Percentiles rank a stretch among this genome's conserved stretches.
phyloP scores from a whole-genome alignment of 345 rosid genomes.

The Pistacia atlantica region DNA sequence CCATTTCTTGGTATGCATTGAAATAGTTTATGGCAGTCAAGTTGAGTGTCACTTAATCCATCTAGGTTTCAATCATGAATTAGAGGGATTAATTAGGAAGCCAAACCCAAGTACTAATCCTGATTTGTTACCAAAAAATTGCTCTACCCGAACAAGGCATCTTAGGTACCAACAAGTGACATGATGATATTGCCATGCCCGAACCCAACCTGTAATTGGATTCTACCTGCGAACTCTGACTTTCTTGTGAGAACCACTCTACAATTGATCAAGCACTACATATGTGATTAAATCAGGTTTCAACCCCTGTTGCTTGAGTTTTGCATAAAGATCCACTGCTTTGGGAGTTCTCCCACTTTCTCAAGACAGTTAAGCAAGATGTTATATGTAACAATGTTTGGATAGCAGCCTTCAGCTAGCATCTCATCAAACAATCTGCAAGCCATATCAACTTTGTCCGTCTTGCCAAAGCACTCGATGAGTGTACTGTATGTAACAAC shows the following conservation, averaged over 20 bases:
- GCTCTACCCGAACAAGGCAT: neutral
- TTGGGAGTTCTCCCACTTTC: slow-evolving; percentile 77
- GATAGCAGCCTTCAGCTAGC: slow-evolving; percentile 77
- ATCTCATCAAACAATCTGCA: slow-evolving; percentile 78
- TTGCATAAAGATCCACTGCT: slow-evolving; percentile 78
- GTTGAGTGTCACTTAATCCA: neutral
- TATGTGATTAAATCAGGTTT: slow-evolving; percentile 88
- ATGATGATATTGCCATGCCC: slow-evolving; percentile 1
- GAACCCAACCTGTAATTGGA: slow-evolving; percentile 89
- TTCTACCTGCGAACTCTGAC: slow-evolving; percentile 68
- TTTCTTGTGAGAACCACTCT: slow-evolving; percentile 67
- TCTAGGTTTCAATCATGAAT: neutral
- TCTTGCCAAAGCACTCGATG: slow-evolving; percentile 93
- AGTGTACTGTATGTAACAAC: slow-evolving; percentile 90
- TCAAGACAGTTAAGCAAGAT: slow-evolving; percentile 86
- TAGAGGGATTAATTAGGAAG: neutral
- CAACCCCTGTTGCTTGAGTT: slow-evolving; percentile 77
- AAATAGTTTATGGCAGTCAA: no score
- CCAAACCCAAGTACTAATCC: neutral
- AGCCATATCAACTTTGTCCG: slow-evolving; percentile 88
- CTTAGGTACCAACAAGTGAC: neutral
- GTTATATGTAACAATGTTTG: slow-evolving; percentile 87
- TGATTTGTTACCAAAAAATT: neutral
- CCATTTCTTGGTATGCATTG: no score
- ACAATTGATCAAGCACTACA: slow-evolving; percentile 70